Conservation (phyloP, 805 yeast species). For the Cyberlindnera mississippiensis region DNA sequence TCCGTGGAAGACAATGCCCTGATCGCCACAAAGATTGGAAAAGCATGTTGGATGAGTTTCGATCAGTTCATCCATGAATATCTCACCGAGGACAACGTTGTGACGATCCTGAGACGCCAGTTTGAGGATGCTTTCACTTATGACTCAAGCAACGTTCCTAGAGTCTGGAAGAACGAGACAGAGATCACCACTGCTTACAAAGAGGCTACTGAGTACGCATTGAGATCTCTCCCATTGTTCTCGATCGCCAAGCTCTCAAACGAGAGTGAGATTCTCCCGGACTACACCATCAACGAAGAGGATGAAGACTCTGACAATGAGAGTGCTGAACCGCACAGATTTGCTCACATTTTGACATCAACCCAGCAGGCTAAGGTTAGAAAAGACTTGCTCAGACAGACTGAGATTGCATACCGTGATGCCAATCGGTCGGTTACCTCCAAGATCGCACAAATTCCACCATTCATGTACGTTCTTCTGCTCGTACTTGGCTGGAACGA, state of each 20-base stretch:
- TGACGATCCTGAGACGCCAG: constrained; percentile 63
- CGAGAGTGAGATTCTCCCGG: constrained; percentile 59
- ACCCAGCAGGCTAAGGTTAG: constrained; percentile 54
- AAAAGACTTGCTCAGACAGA: constrained; percentile 62
- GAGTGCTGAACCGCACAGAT: constrained; percentile 38
- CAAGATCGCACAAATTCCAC: constrained; percentile 75
- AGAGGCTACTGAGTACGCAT: constrained; percentile 55
- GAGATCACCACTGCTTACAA: constrained; percentile 69
- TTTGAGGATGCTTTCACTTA: constrained; percentile 84
- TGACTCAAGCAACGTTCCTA: constrained; percentile 78
- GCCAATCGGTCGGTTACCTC: constrained; percentile 84
- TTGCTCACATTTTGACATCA: constrained; percentile 55
- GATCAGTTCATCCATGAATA: constrained; percentile 55
- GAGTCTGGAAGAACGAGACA: constrained; percentile 67
- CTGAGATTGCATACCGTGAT: constrained; percentile 78
- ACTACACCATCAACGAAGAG: constrained; percentile 40
- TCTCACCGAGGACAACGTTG: constrained; percentile 61
- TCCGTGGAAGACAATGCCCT: constrained; percentile 37
- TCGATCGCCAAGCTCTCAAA: constrained; percentile 46
- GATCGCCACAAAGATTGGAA: constrained; percentile 42
- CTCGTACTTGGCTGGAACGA: constrained; percentile 93
- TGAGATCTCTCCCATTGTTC: constrained; percentile 54
- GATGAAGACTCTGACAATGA: constrained; percentile 40
- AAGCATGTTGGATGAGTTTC: constrained; percentile 63
- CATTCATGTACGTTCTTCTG: constrained; percentile 70